Evolutionary conservation across 345 rosid species (phyloP), one percentile per base, ranked within the genome.

Genomic region (Moricandia moricandioides): DNA sequence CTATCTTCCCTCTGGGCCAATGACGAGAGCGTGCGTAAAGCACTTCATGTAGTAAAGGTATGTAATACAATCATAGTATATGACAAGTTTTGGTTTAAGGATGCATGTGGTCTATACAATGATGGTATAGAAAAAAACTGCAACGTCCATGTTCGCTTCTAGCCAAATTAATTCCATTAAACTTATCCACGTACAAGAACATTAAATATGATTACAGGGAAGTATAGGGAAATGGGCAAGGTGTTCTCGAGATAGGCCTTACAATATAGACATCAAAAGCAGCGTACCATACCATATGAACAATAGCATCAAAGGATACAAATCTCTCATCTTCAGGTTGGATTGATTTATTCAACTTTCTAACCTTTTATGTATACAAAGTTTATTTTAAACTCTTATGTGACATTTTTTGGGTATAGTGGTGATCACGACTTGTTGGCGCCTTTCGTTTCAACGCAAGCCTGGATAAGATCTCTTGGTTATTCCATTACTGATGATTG

Each of bases 381-480:
- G 8, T 5, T 30, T 30, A 35, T 7, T 8, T 33, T 35, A 35
- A 35, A 35, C 0, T 12, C 14, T 39, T 39, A 43, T 12, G 14
- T 13, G 0, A 43, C 18, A 4, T 47, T n/a, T 47, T 5, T 5
- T 47, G 16, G 55, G 55, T 14, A 14, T 49, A 49, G 55, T 1
- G 55, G 55, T 14, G 55, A 49, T 49, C 55, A 49, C 7, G 93
- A 88, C 73, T 16, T 85, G 69, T 0, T 8, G 0, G 58, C 84
- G 10, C 86, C 93, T 3, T 84, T 75, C 62, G 0, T 76, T 59
- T 82, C 83, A 34, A 87, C 91, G 17, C 83, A 83, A 82, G 83
- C 77, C 0, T 88, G 93, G 91, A 84, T 84, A 33, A 71, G 79
- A 70, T 71, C 84, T 1, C 80, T 87, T 1, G 83, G 81, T 67